A percentile compares a stretch with the other conserved stretches of the same genome.
Conservation (phyloP, 148 eudicot species). For the Silene latifolia region DNA sequence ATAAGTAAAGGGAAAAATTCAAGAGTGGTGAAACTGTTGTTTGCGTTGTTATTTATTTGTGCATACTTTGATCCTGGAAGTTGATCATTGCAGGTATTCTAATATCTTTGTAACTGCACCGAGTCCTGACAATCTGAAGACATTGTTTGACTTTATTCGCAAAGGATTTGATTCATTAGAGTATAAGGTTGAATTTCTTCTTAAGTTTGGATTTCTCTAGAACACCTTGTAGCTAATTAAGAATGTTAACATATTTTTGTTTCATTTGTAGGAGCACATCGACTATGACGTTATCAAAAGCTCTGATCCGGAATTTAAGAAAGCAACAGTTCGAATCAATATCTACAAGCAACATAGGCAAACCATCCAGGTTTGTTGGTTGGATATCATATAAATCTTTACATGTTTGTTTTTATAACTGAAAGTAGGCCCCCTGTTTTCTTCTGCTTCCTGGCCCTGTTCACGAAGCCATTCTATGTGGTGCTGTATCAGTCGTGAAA, state of each 20-base stretch:
- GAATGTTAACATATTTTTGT: constrained; percentile 5
- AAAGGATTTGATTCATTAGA: constrained; percentile 83
- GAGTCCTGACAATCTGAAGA: constrained; percentile 89
- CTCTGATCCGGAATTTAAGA: constrained; percentile 65
- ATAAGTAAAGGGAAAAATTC: not conserved
- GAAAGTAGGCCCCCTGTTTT: not conserved
- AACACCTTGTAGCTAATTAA: not conserved
- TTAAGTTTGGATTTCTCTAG: not conserved
- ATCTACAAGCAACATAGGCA: constrained; percentile 87
- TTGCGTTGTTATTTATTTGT: not conserved
- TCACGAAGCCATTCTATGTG: not conserved
- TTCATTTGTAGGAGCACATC: constrained; percentile 54
- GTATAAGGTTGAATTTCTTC: constrained; percentile 54
- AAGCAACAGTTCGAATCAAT: constrained; percentile 72
- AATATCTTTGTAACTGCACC: constrained; percentile 94
- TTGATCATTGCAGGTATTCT: constrained; percentile 56
- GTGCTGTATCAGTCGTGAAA: too few relatives aligned
- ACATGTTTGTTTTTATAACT: constrained; percentile 3
- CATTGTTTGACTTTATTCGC: constrained; percentile 74
- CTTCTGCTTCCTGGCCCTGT: not conserved
- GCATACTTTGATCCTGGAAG: constrained; percentile 2
- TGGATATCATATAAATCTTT: not conserved
- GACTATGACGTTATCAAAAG: constrained; percentile 86
- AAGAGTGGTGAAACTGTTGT: not conserved
- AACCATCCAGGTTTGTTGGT: constrained; percentile 70